Conservation (phyloP, 1,284 basidiomycete species). For the Apiotrichum sp. region DNA sequence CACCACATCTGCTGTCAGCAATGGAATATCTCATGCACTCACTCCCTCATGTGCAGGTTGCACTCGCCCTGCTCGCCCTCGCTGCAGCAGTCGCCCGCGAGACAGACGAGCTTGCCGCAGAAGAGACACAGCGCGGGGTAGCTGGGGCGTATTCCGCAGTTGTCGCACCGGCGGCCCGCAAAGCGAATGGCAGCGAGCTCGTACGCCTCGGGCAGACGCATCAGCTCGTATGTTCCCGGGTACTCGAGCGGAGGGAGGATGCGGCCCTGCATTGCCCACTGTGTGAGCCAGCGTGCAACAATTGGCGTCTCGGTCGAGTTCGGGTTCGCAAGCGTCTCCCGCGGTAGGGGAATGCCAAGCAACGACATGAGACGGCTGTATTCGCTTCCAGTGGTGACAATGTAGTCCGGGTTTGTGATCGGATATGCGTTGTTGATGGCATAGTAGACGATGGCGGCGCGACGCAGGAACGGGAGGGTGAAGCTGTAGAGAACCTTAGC, state of each 20-base stretch:
- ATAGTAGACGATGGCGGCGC: conserved; percentile 77
- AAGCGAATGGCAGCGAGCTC: conserved; percentile 73
- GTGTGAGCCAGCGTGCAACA: conserved; percentile 43
- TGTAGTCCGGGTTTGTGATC: conserved; percentile 55
- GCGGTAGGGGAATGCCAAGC: conserved; percentile 69
- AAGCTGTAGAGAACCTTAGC: conserved; percentile 83
- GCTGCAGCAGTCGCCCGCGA: conserved; percentile 88
- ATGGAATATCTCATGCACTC: no score
- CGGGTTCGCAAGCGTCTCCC: conserved; percentile 63
- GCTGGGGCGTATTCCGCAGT: conserved; percentile 71
- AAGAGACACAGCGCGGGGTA: conserved; percentile 88
- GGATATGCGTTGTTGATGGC: conserved; percentile 56
- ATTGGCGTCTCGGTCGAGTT: conserved; percentile 54
- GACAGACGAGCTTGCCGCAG: conserved; percentile 82
- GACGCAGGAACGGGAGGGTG: conserved; percentile 88
- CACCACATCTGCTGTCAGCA: conserved; percentile 53
- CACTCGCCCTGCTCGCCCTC: conserved; percentile 76
- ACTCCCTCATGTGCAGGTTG: conserved; percentile 92
- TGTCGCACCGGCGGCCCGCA: conserved; percentile 63
- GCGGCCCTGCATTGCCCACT: conserved; percentile 42
- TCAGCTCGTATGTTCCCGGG: conserved; percentile 76
- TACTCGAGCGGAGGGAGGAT: conserved; percentile 65
- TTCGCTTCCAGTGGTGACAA: conserved; percentile 52
- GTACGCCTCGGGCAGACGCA: conserved; percentile 71
- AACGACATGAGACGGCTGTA: conserved; percentile 71